Conservation (phyloP, 2,329 filamentous ascomycete species). For the Colletotrichum abscissum region DNA sequence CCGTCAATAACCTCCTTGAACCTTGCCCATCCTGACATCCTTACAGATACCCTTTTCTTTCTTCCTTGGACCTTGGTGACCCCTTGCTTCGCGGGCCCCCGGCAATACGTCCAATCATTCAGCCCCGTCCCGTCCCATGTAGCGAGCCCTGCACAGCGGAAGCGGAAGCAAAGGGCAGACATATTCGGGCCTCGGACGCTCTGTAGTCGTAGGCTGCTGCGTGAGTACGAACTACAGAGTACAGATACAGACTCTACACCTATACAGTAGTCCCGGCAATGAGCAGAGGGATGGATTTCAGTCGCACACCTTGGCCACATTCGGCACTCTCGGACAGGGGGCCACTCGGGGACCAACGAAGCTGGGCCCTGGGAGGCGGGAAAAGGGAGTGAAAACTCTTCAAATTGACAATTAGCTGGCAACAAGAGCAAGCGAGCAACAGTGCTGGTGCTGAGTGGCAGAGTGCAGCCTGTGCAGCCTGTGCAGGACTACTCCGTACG, state of each 20-base stretch:
- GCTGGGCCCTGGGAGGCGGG: background rate
- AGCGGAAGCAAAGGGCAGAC: background rate
- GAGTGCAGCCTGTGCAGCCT: background rate
- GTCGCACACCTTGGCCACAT: constrained; percentile 1
- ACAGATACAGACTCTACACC: background rate
- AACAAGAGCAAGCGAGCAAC: constrained; percentile 4
- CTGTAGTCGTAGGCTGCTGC: background rate
- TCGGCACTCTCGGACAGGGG: constrained; percentile 13
- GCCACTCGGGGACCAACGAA: background rate
- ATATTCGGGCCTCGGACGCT: background rate
- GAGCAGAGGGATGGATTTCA: background rate
- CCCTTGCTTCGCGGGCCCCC: constrained; percentile 1
- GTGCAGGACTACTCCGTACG: background rate
- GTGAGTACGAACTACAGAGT: background rate
- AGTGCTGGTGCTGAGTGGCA: background rate
- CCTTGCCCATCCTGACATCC: constrained; percentile 1
- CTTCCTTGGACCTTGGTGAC: background rate
- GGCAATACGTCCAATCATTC: background rate
- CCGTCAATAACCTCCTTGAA: constrained; percentile 8
- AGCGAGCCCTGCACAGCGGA: constrained; percentile 1
- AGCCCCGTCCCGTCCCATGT: background rate
- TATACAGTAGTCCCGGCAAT: constrained; percentile 12
- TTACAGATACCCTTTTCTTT: background rate
- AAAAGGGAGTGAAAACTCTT: constrained; percentile 2
- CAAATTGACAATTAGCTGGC: background rate